Base-by-base conservation (phyloP, 2,329 filamentous ascomycete genomes). In the Colletotrichum camelliae region DNA sequence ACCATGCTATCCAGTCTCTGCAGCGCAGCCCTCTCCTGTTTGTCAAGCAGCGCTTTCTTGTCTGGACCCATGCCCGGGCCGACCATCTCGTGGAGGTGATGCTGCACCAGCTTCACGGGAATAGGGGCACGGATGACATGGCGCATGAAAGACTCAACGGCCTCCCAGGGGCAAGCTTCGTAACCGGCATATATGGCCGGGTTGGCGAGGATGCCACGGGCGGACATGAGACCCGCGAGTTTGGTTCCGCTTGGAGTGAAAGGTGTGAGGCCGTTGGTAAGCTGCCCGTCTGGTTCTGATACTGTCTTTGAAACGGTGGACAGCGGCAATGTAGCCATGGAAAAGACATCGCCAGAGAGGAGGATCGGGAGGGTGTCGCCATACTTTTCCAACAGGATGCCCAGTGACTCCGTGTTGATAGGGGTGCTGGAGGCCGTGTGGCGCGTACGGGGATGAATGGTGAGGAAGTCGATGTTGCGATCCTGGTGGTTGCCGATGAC, bases 341-440 rank as follows among this genome's bases (percentile, higher is more conserved):
- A 88, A 78, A 93, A 94, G 24, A 94, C 89, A 79, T 94, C 93
- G 18, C 93, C 93, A n/a, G 93, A 94, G 4, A 93, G 89, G 8
- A 94, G 85, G 48, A 94, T 88, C 0, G 93, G 93, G 0, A 94
- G 86, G n/a, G 84, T 86, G 66, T 86, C 80, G 66, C 89, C 84
- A 80, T 90, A 89, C 77, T 87, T 88, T 16, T 87, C 83, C 4
- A 89, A 89, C 13, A 94, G 84, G 15, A 89, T 83, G 66, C 88
- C 87, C 12, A 94, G 89, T 0, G 92, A 90, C 55, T 91, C 91
- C 48, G 91, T 85, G 80, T 91, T 88, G 72, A 94, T 93, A 9
- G 92, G 91, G 1, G 87, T 86, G 33, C 88, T 91, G 39, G 91
- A 93, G 2, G 91, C 89, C 16, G 92, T 94, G 76, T 85, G 85